These are phyloP conservation scores for Nannizziopsis arthrosporioides DNA, from an alignment of 2,329 filamentous ascomycete species.

Conservation along the genomic window DNA sequence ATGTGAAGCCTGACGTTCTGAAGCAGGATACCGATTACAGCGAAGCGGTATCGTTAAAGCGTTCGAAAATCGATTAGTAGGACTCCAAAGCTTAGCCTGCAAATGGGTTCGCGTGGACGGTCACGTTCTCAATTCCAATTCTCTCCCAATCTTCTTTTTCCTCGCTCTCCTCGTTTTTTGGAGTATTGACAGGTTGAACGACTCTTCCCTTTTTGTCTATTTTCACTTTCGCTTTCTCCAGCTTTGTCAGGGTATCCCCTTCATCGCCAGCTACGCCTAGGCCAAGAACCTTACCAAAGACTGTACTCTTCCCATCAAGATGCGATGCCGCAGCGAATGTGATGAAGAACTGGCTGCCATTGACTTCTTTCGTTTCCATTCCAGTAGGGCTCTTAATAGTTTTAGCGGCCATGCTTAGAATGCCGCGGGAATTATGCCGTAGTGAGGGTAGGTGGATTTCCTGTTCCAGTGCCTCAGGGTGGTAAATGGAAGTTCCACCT, in stretches of 20 bases:
- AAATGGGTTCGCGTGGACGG: slow-evolving; percentile 54
- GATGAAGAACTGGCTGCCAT: slow-evolving; percentile 54
- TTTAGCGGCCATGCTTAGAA: slow-evolving; percentile 50
- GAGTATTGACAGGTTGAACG: slow-evolving; percentile 24
- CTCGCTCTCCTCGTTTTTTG: slow-evolving; percentile 23
- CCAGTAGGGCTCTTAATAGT: slow-evolving; percentile 33
- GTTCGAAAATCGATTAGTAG: too few species aligned
- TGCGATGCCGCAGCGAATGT: slow-evolving; percentile 50
- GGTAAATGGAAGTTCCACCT: slow-evolving; percentile 45
- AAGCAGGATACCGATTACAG: too few species aligned
- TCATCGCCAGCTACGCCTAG: slow-evolving; percentile 35
- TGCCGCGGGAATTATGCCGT: slow-evolving; percentile 46
- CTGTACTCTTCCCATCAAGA: slow-evolving; percentile 55
- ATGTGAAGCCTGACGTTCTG: too few species aligned
- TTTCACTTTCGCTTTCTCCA: slow-evolving; percentile 49
- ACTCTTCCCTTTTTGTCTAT: slow-evolving; percentile 54
- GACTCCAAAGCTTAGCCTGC: slow-evolving; percentile 39
- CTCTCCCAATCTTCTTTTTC: slow-evolving; percentile 34
- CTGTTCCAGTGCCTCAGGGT: slow-evolving; percentile 45
- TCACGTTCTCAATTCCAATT: slow-evolving; percentile 45
- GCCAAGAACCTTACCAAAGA: slow-evolving; percentile 50
- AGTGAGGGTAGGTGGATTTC: slow-evolving; percentile 48
- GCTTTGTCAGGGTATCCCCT: slow-evolving; percentile 33
- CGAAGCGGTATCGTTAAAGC: too few species aligned
- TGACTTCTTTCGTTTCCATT: slow-evolving; percentile 29